These are phyloP conservation scores for Arachnomyces sp. DNA, from an alignment of 2,329 filamentous ascomycete genomes.

Conservation along the genomic window DNA sequence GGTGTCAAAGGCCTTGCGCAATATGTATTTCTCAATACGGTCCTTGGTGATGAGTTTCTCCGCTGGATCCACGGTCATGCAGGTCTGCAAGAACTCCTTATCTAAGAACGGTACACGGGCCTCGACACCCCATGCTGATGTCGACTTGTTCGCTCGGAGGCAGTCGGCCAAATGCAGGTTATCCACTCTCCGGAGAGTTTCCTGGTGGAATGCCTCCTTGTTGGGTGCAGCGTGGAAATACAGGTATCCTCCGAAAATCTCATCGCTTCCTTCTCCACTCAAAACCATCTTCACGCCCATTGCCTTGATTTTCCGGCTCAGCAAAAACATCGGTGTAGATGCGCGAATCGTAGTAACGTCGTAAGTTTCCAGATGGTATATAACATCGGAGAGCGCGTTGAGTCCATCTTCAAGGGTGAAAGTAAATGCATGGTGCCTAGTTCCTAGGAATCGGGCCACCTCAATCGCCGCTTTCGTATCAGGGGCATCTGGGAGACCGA, in stretches of 20 bases:
- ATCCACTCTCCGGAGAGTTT: constrained; percentile 90
- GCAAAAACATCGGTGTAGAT: constrained; percentile 96
- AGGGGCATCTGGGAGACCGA: constrained; percentile 85
- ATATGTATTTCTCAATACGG: constrained; percentile 92
- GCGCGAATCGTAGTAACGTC: constrained; percentile 98
- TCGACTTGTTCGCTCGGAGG: constrained; percentile 97
- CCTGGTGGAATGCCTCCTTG: constrained; percentile 88
- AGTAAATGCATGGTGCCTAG: constrained; percentile 95
- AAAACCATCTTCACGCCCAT: constrained; percentile 99
- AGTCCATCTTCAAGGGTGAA: constrained; percentile 97
- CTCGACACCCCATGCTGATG: constrained; percentile 94
- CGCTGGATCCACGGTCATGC: constrained; percentile 88
- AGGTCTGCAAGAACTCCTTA: constrained; percentile 86
- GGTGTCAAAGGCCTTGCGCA: constrained; percentile 96
- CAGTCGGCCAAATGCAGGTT: constrained; percentile 96
- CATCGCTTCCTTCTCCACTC: constrained; percentile 91
- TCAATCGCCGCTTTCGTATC: constrained; percentile 87
- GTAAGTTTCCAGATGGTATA: constrained; percentile 95
- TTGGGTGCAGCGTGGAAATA: constrained; percentile 96
- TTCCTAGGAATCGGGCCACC: constrained; percentile 93
- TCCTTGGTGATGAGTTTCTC: constrained; percentile 95
- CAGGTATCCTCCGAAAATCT: constrained; percentile 96
- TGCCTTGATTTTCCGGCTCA: constrained; percentile 98
- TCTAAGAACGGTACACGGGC: constrained; percentile 97
- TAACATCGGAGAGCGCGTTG: constrained; percentile 93